Percentiles rank a stretch among this genome's conserved stretches.
Evolutionary conservation across 2,329 filamentous ascomycete species (phyloP).

Genomic region (Emergomyces africanus): DNA sequence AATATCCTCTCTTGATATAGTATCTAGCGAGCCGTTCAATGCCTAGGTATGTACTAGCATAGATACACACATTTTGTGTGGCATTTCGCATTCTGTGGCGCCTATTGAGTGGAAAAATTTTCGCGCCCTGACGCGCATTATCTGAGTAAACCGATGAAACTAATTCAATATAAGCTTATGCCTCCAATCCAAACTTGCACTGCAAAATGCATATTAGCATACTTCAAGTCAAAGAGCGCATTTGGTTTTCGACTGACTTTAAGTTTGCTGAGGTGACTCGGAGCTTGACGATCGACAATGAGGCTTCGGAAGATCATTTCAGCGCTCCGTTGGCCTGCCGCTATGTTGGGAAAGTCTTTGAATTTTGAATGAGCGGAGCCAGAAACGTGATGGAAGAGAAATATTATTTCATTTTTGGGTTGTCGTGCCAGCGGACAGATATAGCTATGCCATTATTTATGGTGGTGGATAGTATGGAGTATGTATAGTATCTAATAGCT

Average conservation of each 20-base stretch:
- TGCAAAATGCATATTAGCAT: not conserved
- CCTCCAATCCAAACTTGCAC: not conserved
- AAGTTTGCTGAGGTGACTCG: too few species aligned
- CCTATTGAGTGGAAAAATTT: not conserved
- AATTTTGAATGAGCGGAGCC: too few species aligned
- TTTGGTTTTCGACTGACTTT: not conserved
- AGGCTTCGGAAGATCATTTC: not conserved
- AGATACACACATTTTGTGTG: too few species aligned
- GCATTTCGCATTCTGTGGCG: not conserved
- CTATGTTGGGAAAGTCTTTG: too few species aligned
- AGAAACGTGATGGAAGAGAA: too few species aligned
- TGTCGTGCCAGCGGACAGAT: too few species aligned
- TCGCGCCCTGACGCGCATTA: too few species aligned
- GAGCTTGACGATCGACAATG: not conserved
- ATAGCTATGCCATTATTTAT: too few species aligned
- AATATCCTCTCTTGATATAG: not conserved
- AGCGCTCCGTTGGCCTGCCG: not conserved
- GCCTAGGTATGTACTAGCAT: too few species aligned
- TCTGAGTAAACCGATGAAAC: not conserved
- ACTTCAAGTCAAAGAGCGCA: not conserved
- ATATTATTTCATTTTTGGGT: too few species aligned
- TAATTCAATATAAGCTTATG: not conserved
- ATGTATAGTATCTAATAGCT: not conserved
- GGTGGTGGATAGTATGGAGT: too few species aligned
- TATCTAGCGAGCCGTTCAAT: too few species aligned